These are phyloP conservation scores for Aspergillus carlsbadensis DNA, from an alignment of 495 filamentous ascomycete genomes.

Conservation along the genomic window DNA sequence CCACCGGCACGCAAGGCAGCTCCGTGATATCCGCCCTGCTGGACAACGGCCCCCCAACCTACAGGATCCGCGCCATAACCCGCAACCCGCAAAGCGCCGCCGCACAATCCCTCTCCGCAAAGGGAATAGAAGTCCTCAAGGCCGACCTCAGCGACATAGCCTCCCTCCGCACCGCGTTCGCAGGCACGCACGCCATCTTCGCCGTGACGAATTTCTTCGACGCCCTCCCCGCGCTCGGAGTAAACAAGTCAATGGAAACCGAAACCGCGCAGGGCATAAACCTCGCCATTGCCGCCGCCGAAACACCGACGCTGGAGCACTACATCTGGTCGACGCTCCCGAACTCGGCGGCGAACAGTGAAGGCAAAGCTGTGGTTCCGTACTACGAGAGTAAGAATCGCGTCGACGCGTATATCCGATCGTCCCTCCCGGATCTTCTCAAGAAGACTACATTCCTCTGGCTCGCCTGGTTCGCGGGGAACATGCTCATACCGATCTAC, in stretches of 20 bases:
- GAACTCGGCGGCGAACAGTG: slow-evolving; percentile 6
- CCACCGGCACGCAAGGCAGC: slow-evolving; percentile 48
- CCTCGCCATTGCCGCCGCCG: slow-evolving; percentile 28
- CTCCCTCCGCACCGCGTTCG: slow-evolving; percentile 41
- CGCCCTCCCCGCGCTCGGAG: background rate
- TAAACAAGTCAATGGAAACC: slow-evolving; percentile 3
- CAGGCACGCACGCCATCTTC: slow-evolving; percentile 35
- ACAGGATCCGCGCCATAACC: slow-evolving; percentile 43
- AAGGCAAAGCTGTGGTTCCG: slow-evolving; percentile 21
- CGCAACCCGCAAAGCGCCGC: slow-evolving; percentile 35
- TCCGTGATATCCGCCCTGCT: slow-evolving; percentile 39
- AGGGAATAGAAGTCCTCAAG: slow-evolving; percentile 47
- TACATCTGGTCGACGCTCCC: slow-evolving; percentile 26
- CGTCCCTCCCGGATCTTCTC: slow-evolving; percentile 17
- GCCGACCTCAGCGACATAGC: slow-evolving; percentile 43
- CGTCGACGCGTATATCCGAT: slow-evolving; percentile 25
- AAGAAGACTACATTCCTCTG: slow-evolving; percentile 32
- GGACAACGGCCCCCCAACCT: slow-evolving; percentile 24
- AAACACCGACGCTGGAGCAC: slow-evolving; percentile 19
- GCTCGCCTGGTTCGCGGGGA: slow-evolving; percentile 18
- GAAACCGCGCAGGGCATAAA: slow-evolving; percentile 27
- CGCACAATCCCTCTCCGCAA: slow-evolving; percentile 31
- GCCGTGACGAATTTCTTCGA: slow-evolving; percentile 52
- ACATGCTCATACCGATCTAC: slow-evolving; percentile 13
- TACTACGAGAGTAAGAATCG: slow-evolving; percentile 31